phyloP scores from a whole-genome alignment of 352 stramenopile genomes.

The Phytophthora pluvialis region DNA sequence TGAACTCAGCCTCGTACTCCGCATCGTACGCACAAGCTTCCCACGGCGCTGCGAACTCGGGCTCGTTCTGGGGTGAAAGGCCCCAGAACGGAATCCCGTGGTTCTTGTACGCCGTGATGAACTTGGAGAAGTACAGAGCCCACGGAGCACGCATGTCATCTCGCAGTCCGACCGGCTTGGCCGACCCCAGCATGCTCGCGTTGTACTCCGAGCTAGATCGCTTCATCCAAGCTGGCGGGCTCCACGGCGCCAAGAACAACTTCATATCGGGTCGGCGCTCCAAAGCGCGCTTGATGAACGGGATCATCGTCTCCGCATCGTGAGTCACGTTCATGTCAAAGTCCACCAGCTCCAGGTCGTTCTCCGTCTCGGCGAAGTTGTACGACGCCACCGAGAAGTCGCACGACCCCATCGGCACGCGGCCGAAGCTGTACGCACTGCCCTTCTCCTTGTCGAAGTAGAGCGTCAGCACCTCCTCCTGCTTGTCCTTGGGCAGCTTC shows the following conservation, averaged over 20 bases:
- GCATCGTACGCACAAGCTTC: constrained; percentile 66
- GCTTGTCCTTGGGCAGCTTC: constrained; percentile 72
- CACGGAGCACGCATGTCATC: constrained; percentile 67
- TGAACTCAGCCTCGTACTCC: constrained; percentile 71
- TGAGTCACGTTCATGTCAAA: constrained; percentile 81
- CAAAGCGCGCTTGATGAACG: constrained; percentile 77
- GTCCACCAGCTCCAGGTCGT: constrained; percentile 70
- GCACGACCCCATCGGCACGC: constrained; percentile 90
- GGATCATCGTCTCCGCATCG: constrained; percentile 86
- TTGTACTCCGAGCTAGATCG: constrained; percentile 44
- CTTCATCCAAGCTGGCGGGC: constrained; percentile 91
- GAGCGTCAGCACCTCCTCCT: constrained; percentile 83
- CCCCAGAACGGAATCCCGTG: constrained; percentile 87
- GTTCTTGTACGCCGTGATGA: constrained; percentile 90
- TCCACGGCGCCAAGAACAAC: constrained; percentile 90
- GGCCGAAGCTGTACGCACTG: constrained; percentile 85
- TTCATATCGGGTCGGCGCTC: constrained; percentile 73
- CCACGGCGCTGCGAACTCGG: constrained; percentile 73
- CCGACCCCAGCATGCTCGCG: constrained; percentile 71
- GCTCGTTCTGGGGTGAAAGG: constrained; percentile 93
- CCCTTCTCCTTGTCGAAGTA: constrained; percentile 88
- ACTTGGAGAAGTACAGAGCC: constrained; percentile 93
- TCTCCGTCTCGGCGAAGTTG: constrained; percentile 83
- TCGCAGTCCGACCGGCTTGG: constrained; percentile 53
- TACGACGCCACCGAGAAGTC: constrained; percentile 91